These are phyloP conservation scores for Erythrophleum ivorense DNA, from an alignment of 331 rosid genomes.

Conservation along the genomic window DNA sequence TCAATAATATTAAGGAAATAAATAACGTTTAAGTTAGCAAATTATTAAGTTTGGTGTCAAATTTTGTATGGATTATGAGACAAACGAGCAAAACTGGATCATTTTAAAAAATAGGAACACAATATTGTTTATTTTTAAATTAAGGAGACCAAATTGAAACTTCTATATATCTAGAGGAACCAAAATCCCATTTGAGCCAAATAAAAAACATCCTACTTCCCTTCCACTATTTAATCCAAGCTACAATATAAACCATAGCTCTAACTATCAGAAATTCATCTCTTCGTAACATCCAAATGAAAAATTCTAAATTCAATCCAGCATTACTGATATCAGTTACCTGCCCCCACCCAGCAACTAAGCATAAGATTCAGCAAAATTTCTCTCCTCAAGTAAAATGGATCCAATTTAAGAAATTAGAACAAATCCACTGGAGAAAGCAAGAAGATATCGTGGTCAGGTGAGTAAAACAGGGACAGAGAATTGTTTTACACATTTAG, in stretches of 20 bases:
- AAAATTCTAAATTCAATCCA: neutral
- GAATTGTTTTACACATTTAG: neutral
- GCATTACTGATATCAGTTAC: neutral
- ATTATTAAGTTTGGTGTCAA: too few species aligned
- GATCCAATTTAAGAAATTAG: slow-evolving; percentile 14
- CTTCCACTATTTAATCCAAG: neutral
- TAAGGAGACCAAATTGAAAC: too few species aligned
- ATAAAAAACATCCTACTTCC: neutral
- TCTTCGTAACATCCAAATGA: neutral
- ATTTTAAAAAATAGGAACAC: too few species aligned
- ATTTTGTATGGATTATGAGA: too few species aligned
- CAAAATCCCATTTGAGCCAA: too few species aligned
- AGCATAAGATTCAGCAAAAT: neutral
- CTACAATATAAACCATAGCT: neutral
- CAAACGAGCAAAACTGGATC: too few species aligned
- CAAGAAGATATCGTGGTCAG: neutral
- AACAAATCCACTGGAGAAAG: slow-evolving; percentile 11
- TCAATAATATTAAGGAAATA: too few species aligned
- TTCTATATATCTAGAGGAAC: neutral
- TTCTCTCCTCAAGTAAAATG: neutral
- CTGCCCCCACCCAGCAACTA: neutral
- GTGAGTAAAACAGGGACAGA: slow-evolving; percentile 20
- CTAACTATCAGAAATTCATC: neutral
- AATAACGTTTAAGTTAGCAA: too few species aligned
- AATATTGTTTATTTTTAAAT: too few species aligned